Conservation (phyloP, 2,329 filamentous ascomycete genomes). For the Colletotrichum musicola region DNA sequence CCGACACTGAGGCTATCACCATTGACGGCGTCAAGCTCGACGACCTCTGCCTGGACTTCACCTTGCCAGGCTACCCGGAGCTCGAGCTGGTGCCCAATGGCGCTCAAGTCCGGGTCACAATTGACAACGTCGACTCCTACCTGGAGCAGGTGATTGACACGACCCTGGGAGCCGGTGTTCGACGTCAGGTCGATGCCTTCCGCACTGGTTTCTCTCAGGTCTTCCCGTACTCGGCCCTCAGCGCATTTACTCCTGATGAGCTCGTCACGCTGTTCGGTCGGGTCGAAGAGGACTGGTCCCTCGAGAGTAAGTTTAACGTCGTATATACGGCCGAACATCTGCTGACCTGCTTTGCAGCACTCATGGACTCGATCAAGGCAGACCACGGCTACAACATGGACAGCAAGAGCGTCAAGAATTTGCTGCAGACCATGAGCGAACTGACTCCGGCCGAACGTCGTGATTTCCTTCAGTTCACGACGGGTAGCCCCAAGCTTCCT, state of each 20-base stretch:
- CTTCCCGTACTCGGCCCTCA: conserved; percentile 92
- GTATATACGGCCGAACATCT: not conserved
- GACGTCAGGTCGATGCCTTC: conserved; percentile 91
- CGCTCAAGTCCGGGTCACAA: conserved; percentile 80
- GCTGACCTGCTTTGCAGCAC: conserved; percentile 66
- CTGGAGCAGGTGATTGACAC: conserved; percentile 91
- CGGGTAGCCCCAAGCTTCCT: conserved; percentile 95
- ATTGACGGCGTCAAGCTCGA: conserved; percentile 85
- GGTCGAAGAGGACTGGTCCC: conserved; percentile 95
- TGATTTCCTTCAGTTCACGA: conserved; percentile 97
- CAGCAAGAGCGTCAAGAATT: conserved; percentile 92
- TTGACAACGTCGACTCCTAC: conserved; percentile 91
- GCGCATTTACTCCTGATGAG: conserved; percentile 94
- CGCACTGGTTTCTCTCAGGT: conserved; percentile 92
- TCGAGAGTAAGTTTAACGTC: conserved; percentile 80
- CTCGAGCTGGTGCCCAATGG: conserved; percentile 87
- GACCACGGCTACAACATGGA: conserved; percentile 99
- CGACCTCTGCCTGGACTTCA: conserved; percentile 93
- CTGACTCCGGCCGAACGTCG: conserved; percentile 80
- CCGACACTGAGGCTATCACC: conserved; percentile 75
- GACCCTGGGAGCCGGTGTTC: conserved; percentile 90
- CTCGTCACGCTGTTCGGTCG: conserved; percentile 94
- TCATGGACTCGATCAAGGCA: conserved; percentile 98
- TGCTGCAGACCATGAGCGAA: conserved; percentile 95
- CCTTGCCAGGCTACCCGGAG: conserved; percentile 87